These are phyloP conservation scores for Casuarina cunninghamiana DNA, from an alignment of 306 rosid genomes.

Conservation along the genomic window DNA sequence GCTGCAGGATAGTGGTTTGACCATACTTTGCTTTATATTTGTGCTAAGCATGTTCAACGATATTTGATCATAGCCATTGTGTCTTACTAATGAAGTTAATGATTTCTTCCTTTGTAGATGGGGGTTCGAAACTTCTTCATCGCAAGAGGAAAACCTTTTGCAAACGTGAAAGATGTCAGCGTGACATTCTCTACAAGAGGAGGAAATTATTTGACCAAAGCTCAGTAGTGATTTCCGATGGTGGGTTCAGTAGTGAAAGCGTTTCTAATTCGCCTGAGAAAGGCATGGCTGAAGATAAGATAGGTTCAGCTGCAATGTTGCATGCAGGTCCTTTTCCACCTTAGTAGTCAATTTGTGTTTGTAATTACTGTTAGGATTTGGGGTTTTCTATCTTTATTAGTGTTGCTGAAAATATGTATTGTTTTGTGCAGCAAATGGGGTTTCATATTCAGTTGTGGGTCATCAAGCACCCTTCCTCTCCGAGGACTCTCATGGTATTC, in stretches of 20 bases:
- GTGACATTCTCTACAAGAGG: conserved; percentile 54
- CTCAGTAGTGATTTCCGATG: conserved; percentile 59
- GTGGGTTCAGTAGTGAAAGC: conserved; percentile 81
- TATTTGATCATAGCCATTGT: background rate
- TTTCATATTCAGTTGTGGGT: conserved; percentile 37
- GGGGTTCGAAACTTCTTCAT: conserved; percentile 40
- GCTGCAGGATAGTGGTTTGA: conserved; percentile 21
- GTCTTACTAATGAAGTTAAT: conserved; percentile 10
- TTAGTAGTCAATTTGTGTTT: conserved; percentile 10
- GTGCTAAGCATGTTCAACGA: background rate
- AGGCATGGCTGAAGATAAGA: conserved; percentile 38
- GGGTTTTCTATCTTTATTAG: conserved; percentile 7
- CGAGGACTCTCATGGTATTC: conserved; percentile 73
- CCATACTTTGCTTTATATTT: conserved; percentile 7
- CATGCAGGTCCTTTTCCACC: conserved; percentile 28
- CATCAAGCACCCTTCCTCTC: conserved; percentile 46
- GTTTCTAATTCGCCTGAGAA: conserved; percentile 68
- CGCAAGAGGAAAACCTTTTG: conserved; percentile 64
- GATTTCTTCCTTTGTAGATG: conserved; percentile 41
- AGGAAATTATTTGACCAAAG: conserved; percentile 55
- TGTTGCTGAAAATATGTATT: conserved; percentile 17
- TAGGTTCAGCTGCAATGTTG: conserved; percentile 39
- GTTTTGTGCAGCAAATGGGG: conserved; percentile 39
- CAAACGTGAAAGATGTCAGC: conserved; percentile 49
- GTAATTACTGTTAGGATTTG: background rate